A percentile compares a stretch with the other conserved stretches of the same genome.
Conservation (phyloP, 371 early-diverging fungal species). For the Rhizomucor pusillus region DNA sequence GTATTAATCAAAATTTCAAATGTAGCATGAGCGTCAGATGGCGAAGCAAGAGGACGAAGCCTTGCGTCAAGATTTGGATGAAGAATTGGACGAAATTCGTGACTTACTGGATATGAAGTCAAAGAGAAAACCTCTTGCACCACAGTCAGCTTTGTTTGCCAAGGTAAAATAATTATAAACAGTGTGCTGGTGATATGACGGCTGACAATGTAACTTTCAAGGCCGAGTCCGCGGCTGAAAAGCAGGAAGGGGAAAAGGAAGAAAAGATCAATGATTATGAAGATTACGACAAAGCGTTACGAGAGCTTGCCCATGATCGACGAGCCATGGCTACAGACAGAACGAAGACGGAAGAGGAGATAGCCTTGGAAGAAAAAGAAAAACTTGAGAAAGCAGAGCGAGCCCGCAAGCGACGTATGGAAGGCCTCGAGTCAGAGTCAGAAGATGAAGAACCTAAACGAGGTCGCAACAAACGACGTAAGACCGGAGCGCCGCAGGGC, state of each 20-base stretch:
- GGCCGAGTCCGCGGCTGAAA: constrained; percentile 15
- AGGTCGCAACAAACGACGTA: constrained; percentile 38
- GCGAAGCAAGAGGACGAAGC: constrained; percentile 81
- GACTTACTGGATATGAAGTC: constrained; percentile 55
- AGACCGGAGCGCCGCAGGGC: constrained; percentile 56
- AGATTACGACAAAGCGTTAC: constrained; percentile 77
- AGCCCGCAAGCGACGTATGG: constrained; percentile 85
- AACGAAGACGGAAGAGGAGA: constrained; percentile 91
- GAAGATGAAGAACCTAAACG: constrained; percentile 60
- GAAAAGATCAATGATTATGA: constrained; percentile 38
- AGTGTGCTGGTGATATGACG: no score
- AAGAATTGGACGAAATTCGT: constrained; percentile 81
- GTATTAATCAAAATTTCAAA: not conserved
- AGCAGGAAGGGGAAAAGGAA: constrained; percentile 23
- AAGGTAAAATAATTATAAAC: constrained; percentile 15
- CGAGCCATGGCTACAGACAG: constrained; percentile 90
- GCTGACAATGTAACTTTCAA: no score
- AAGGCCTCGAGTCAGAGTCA: constrained; percentile 70
- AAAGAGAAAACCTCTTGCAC: constrained; percentile 39
- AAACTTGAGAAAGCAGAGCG: constrained; percentile 84
- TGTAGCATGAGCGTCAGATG: constrained; percentile 76
- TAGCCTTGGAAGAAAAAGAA: constrained; percentile 79
- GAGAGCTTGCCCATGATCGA: constrained; percentile 78
- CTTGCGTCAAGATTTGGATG: constrained; percentile 80
- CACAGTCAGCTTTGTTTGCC: constrained; percentile 42